phyloP scores from a whole-genome alignment of 768 basidiomycete genomes.

The Coprinopsis sp. region DNA sequence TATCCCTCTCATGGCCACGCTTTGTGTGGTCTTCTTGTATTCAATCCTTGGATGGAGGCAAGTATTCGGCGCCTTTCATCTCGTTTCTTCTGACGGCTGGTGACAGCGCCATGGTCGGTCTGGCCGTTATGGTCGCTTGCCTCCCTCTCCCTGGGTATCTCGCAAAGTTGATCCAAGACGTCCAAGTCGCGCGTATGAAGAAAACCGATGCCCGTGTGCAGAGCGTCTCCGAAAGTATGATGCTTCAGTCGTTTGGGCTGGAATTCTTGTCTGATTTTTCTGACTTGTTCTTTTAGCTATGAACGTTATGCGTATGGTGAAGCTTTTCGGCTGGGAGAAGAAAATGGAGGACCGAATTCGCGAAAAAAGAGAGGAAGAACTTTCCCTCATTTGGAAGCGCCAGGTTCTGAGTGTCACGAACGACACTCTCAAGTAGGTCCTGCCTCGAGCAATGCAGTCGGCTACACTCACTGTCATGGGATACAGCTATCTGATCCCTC shows the following conservation, averaged over 20 bases:
- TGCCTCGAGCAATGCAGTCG: neutral
- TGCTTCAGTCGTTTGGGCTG: too few relatives aligned
- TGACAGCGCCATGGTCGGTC: conserved; percentile 53
- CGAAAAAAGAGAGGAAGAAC: conserved; percentile 61
- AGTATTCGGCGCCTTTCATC: too few relatives aligned
- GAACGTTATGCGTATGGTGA: conserved; percentile 63
- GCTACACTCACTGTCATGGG: neutral
- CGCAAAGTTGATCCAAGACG: conserved; percentile 42
- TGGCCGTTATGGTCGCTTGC: conserved; percentile 46
- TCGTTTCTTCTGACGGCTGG: too few relatives aligned
- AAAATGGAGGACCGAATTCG: conserved; percentile 48
- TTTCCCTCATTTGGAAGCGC: conserved; percentile 49
- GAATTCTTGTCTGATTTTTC: neutral
- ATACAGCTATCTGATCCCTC: conserved; percentile 52
- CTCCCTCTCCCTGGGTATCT: conserved; percentile 59
- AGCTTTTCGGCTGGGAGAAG: conserved; percentile 67
- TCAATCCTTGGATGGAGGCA: conserved; percentile 46
- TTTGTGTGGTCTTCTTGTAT: conserved; percentile 44
- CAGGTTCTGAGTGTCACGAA: conserved; percentile 49
- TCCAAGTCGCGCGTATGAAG: conserved; percentile 47
- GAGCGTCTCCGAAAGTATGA: conserved; percentile 53
- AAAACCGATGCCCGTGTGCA: conserved; percentile 58
- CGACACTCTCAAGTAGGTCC: conserved; percentile 45
- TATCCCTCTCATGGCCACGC: conserved; percentile 37
- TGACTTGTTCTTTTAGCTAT: conserved; percentile 35